Percentiles rank a stretch among this genome's conserved stretches.
Conservation (phyloP, 164 flowering plant species). For the Malania oleifera region DNA sequence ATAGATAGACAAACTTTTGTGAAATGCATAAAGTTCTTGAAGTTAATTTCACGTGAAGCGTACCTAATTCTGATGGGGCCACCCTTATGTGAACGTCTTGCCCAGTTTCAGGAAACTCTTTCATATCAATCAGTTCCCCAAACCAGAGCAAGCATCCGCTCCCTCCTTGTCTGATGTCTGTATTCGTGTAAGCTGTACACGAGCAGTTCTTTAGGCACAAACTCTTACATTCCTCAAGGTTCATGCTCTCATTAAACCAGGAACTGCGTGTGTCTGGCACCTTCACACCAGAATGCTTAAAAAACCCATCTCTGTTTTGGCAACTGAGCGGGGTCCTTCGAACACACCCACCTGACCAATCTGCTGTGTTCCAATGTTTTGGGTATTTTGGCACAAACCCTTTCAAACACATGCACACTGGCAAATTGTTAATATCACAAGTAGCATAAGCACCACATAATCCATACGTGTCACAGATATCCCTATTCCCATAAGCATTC, state of each 20-base stretch:
- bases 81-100: constrained; percentile 26
- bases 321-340: constrained; percentile 17
- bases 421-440: constrained; percentile 20
- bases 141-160: constrained; percentile 33
- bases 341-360: constrained; percentile 30
- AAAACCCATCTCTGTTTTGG: constrained; percentile 14
- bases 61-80: constrained; percentile 27
- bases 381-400: constrained; percentile 32
- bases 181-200: constrained; percentile 30
- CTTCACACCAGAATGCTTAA: constrained; percentile 6
- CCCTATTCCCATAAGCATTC: constrained; percentile 2
- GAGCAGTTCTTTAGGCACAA: constrained; percentile 29
- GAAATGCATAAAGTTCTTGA: background rate
- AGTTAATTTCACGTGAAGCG: background rate
- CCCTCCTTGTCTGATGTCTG: constrained; percentile 13
- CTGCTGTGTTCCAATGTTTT: constrained; percentile 18
- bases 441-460: constrained; percentile 32
- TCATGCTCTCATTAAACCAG: constrained; percentile 9
- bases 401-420: constrained; percentile 30
- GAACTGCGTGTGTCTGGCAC: constrained; percentile 20
- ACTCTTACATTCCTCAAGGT: constrained; percentile 17
- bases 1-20: background rate
- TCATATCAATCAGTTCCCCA: constrained; percentile 23
- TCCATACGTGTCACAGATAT: constrained; percentile 24
- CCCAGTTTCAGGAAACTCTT: constrained; percentile 8